Evolutionary conservation across 176 grass and related monocot species (phyloP).

Genomic region (Oryza officinalis): DNA sequence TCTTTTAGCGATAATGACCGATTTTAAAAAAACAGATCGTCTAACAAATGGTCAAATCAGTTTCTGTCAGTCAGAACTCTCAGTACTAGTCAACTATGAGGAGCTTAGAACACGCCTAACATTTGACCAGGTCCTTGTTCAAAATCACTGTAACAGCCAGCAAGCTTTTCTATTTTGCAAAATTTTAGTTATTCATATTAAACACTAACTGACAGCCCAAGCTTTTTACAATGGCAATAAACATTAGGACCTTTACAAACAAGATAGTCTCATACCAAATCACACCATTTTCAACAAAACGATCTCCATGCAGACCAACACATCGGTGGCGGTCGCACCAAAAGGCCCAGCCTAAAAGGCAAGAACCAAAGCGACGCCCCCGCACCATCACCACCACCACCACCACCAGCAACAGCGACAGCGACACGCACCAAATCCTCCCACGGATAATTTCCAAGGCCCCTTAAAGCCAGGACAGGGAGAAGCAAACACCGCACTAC

Average conservation of each 20-base stretch:
- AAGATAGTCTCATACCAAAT: not conserved
- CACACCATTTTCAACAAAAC: not conserved
- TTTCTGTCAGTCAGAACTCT: conserved; percentile 9
- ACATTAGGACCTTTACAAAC: not conserved
- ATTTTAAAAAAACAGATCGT: not conserved
- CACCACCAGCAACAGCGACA: too few relatives aligned
- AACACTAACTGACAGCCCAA: not conserved
- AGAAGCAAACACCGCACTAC: conserved; percentile 39
- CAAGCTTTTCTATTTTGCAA: not conserved
- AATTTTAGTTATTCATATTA: not conserved
- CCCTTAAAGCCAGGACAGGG: not conserved
- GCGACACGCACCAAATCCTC: conserved; percentile 28
- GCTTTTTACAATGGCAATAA: not conserved
- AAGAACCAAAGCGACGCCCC: conserved; percentile 39
- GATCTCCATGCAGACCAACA: not conserved
- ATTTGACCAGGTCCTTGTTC: conserved; percentile 38
- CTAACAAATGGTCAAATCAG: not conserved
- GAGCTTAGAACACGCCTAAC: conserved; percentile 41
- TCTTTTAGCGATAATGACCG: not conserved
- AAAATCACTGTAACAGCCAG: conserved; percentile 16
- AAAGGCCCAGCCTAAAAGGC: not conserved
- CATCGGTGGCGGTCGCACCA: not conserved
- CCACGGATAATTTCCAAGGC: not conserved
- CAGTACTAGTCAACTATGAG: conserved; percentile 31
- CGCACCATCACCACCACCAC: conserved; percentile 42